phyloP scores from a whole-genome alignment of 768 basidiomycete genomes.

The Psilocybe cyanescens region DNA sequence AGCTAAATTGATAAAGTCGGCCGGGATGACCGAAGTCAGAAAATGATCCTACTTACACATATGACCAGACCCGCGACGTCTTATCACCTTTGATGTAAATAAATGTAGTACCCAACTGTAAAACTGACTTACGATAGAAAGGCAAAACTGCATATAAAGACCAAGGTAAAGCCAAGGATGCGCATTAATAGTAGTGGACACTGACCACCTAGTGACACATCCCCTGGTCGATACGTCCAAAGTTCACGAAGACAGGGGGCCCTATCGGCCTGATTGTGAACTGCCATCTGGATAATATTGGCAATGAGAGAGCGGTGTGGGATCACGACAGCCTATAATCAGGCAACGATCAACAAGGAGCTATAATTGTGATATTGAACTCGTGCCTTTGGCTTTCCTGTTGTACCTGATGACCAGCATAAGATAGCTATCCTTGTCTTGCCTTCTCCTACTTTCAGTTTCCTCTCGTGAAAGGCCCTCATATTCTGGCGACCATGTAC shows the following conservation, averaged over 20 bases:
- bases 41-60: conserved; percentile 37
- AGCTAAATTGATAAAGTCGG: conserved; percentile 36
- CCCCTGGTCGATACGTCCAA: conserved; percentile 50
- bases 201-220: conserved; percentile 45
- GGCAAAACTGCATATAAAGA: conserved; percentile 29
- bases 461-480: conserved; percentile 43
- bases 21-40: conserved; percentile 5
- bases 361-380: background rate
- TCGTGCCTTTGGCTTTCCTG: conserved; percentile 63
- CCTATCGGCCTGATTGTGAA: conserved; percentile 37
- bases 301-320: conserved; percentile 59
- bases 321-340: conserved; percentile 51
- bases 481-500: conserved; percentile 23
- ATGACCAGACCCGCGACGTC: conserved; percentile 54
- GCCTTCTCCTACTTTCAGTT: conserved; percentile 53
- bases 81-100: conserved; percentile 8
- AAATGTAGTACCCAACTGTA: background rate
- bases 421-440: conserved; percentile 64
- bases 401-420: conserved; percentile 72
- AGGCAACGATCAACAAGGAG: background rate
- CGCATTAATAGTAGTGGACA: background rate
- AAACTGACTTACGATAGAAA: conserved; percentile 46
- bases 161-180: conserved; percentile 11
- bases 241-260: conserved; percentile 27
- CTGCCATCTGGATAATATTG: conserved; percentile 55